These are phyloP conservation scores for Clavispora santaluciae DNA, from an alignment of 805 yeast genomes.

Conservation along the genomic window DNA sequence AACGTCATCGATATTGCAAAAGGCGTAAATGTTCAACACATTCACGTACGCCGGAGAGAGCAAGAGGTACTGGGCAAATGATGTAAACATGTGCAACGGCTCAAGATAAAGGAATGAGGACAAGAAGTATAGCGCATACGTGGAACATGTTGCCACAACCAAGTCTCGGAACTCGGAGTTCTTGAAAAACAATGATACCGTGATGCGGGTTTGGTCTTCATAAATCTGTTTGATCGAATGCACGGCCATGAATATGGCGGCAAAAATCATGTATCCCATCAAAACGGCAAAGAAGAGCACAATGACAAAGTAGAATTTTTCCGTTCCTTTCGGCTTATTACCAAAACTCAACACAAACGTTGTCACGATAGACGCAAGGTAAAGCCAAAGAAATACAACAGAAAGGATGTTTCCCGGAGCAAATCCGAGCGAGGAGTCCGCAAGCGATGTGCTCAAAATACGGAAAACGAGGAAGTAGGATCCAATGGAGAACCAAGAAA, in stretches of 20 bases:
- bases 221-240: slow-evolving; percentile 41
- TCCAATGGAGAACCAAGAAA: slow-evolving; percentile 63
- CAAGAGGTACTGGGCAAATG: slow-evolving; percentile 48
- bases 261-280: slow-evolving; percentile 55
- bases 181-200: slow-evolving; percentile 42
- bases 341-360: slow-evolving; percentile 63
- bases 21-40: slow-evolving; percentile 61
- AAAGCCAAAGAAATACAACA: slow-evolving; percentile 50
- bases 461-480: slow-evolving; percentile 61
- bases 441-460: slow-evolving; percentile 51
- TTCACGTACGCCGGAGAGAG: slow-evolving; percentile 50
- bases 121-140: slow-evolving; percentile 57
- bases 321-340: slow-evolving; percentile 60
- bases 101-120: slow-evolving; percentile 57
- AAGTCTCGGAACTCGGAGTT: slow-evolving; percentile 43
- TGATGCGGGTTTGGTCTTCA: slow-evolving; percentile 33
- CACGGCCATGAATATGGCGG: slow-evolving; percentile 55
- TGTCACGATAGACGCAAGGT: slow-evolving; percentile 50
- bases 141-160: slow-evolving; percentile 55
- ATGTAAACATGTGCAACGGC: slow-evolving; percentile 63
- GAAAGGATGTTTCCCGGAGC: slow-evolving; percentile 47
- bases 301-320: slow-evolving; percentile 47
- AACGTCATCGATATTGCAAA: slow-evolving; percentile 67
- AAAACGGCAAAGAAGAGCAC: slow-evolving; percentile 55
- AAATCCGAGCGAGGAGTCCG: slow-evolving; percentile 32